Base-by-base conservation (phyloP, 768 basidiomycete genomes). In the Boletus sp. region DNA sequence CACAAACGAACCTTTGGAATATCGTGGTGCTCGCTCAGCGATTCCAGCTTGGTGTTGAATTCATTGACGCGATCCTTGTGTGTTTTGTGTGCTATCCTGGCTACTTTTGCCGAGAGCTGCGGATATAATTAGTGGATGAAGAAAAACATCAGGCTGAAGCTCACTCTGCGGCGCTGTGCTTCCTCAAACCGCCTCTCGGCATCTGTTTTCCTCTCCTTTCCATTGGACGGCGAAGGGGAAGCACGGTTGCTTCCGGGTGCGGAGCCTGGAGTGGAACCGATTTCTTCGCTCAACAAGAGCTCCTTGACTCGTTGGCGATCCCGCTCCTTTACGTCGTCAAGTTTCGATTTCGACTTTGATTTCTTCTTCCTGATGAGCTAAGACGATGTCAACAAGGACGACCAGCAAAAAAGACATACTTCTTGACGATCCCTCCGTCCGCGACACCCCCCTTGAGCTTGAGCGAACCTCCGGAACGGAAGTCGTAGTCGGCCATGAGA, bases 31-130 rank as follows among this genome's bases (percentile, higher is more conserved):
- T 95, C 93, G 70, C 88, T 90, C 53, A 94, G 79, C 54, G 82
- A 75, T 72, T 95, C 93, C 9, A 97, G 77, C 67, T 94, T 89
- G 25, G 80, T 64, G 66, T 97, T 97, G 64, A 95, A 92, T 64
- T 94, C 92, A 59, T 82, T 84, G 35, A 97, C 93, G 40, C 93
- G 86, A 56, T 97, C 93, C 73, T 97, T 97, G 74, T 97, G 93
- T 7, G 90, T 92, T 75, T 89, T 91, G 64, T 76, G 76, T 0
- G 93, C 93, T 64, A 90, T 65, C 72, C 83, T 90, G 17, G 82
- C 79, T 17, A 95, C 89, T 61, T 82, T 83, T 56, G 84, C 81
- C 23, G 81, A 80, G 43, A 93, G 81, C 92, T 94, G 40, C n/a
- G 14, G 47, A 35, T 48, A 19, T 27, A 47, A 43, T 71, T 19